phyloP scores from a whole-genome alignment of 1,284 basidiomycete genomes.

The Leccinum fallax region DNA sequence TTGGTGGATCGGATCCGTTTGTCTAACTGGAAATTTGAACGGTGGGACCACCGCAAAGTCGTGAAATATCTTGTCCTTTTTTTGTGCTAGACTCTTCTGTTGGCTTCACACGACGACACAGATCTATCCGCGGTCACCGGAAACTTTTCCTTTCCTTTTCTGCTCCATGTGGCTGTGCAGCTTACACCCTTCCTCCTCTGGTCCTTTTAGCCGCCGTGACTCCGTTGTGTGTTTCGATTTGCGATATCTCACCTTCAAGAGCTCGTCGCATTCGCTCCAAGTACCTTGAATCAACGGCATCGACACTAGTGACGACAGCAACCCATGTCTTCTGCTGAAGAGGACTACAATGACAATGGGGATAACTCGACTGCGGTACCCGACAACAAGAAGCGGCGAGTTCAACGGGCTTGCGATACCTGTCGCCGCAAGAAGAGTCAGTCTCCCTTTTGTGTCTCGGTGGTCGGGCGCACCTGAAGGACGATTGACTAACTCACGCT shows the following conservation, averaged over 20 bases:
- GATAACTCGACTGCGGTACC: slow-evolving; percentile 5
- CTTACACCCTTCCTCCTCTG: not conserved
- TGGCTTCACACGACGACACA: not conserved
- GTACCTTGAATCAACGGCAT: not conserved
- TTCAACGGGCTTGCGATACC: slow-evolving; percentile 75
- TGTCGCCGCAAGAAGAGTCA: slow-evolving; percentile 77
- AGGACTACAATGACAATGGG: slow-evolving; percentile 44
- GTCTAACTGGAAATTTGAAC: not conserved
- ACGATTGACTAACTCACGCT: slow-evolving; percentile 11
- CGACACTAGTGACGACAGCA: not conserved
- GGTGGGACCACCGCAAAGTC: not conserved
- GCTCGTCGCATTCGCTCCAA: not conserved
- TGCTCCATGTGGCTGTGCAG: not conserved
- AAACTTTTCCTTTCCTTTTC: not conserved
- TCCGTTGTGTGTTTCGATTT: not conserved
- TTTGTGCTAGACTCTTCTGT: not conserved
- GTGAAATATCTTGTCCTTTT: not conserved
- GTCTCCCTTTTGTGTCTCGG: slow-evolving; percentile 3
- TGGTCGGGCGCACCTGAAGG: not conserved
- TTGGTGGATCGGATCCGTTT: not conserved
- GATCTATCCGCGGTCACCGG: not conserved
- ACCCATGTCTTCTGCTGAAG: slow-evolving; percentile 33
- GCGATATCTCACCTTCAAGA: not conserved
- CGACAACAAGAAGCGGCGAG: slow-evolving; percentile 61
- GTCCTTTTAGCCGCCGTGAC: not conserved